A percentile compares a stretch with the other conserved stretches of the same genome.
Evolutionary conservation across 441 rosid species (phyloP).

Genomic region (Gossypium lobatum): DNA sequence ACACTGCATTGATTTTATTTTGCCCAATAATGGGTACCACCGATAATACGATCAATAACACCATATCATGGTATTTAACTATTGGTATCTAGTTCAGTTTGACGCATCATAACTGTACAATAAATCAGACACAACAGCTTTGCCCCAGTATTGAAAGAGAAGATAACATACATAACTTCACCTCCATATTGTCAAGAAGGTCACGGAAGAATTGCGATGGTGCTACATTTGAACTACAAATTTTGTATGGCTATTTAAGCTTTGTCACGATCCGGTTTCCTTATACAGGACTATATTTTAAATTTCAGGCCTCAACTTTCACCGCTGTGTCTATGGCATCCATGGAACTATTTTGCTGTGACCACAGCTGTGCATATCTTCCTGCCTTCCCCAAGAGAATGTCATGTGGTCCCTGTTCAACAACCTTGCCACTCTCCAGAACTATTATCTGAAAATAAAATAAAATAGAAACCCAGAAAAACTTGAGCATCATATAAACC

Average conservation of each 20-base stretch:
- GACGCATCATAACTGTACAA: neutral
- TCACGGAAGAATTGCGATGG: neutral
- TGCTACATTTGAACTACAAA: neutral
- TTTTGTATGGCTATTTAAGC: neutral
- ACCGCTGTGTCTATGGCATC: slow-evolving; percentile 59
- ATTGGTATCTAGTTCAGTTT: neutral
- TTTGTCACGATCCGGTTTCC: neutral
- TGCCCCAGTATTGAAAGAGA: neutral
- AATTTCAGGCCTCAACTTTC: slow-evolving; percentile 37
- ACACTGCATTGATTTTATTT: too few relatives aligned
- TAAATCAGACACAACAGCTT: slow-evolving; percentile 8
- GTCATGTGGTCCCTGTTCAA: slow-evolving; percentile 92
- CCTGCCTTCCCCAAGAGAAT: slow-evolving; percentile 67
- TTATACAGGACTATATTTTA: neutral
- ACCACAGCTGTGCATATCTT: slow-evolving; percentile 94
- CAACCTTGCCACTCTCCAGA: slow-evolving; percentile 86
- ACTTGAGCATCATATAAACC: neutral
- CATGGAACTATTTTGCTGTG: slow-evolving; percentile 69
- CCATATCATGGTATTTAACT: neutral
- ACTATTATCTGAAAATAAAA: slow-evolving; percentile 62
- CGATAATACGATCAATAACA: neutral
- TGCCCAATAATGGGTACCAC: neutral
- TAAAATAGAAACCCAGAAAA: neutral
- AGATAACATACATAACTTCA: neutral
- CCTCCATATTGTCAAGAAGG: slow-evolving; percentile 2